These are phyloP conservation scores for Phytophthora lateralis DNA, from an alignment of 352 stramenopile genomes.

Conservation along the genomic window DNA sequence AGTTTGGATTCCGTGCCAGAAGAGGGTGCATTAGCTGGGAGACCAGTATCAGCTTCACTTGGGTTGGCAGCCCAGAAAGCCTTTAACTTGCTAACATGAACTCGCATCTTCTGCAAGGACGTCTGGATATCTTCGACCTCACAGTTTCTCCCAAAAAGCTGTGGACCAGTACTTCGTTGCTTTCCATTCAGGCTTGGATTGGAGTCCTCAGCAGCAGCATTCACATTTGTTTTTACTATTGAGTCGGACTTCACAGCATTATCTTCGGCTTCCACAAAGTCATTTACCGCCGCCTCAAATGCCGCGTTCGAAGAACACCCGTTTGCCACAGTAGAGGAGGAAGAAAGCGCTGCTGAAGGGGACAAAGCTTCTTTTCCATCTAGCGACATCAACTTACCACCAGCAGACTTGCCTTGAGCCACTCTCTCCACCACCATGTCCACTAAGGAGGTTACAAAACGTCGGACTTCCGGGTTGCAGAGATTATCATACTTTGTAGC, in stretches of 20 bases:
- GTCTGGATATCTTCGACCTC: constrained; percentile 57
- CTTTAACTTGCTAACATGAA: constrained; percentile 29
- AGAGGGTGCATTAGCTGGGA: background rate
- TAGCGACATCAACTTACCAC: constrained; percentile 1
- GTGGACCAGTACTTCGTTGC: constrained; percentile 4
- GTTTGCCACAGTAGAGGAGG: background rate
- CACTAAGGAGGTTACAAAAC: constrained; percentile 25
- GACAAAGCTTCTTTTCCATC: background rate
- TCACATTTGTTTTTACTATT: background rate
- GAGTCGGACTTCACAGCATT: background rate
- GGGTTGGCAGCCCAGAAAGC: background rate
- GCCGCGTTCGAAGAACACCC: constrained; percentile 1
- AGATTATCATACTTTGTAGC: constrained; percentile 9
- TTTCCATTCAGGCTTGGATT: background rate
- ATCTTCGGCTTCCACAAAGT: constrained; percentile 3
- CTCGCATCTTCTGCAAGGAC: constrained; percentile 45
- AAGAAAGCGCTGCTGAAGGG: background rate
- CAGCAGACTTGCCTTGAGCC: constrained; percentile 1
- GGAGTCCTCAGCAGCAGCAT: background rate
- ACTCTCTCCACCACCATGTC: constrained; percentile 26
- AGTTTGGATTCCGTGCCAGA: constrained; percentile 7
- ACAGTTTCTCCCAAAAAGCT: constrained; percentile 46
- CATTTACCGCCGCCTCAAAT: background rate
- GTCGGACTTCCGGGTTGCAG: constrained; percentile 18
- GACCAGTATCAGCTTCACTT: background rate